Conservation (phyloP, 768 basidiomycete genomes). For the Mycena indigotica region DNA sequence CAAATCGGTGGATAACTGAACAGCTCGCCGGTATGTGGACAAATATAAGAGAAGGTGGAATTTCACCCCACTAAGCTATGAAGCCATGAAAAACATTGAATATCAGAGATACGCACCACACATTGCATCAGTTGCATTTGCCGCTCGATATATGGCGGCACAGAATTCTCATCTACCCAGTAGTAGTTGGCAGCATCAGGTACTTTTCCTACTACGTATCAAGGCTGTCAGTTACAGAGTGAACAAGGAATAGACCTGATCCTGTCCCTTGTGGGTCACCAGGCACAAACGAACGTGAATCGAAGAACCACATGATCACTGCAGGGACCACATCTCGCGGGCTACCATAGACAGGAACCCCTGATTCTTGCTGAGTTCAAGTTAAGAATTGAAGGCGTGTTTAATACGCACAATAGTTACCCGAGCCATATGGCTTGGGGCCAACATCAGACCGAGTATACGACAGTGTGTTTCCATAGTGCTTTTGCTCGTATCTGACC, state of each 20-base stretch:
- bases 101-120: conserved; percentile 12
- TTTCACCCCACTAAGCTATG: conserved; percentile 18
- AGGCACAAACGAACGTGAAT: conserved; percentile 18
- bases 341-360: conserved; percentile 21
- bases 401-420: conserved; percentile 17
- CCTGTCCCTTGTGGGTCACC: conserved; percentile 12
- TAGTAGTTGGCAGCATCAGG: conserved; percentile 17
- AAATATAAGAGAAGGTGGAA: conserved; percentile 22
- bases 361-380: not conserved
- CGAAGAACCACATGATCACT: conserved; percentile 25
- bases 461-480: conserved; percentile 18
- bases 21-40: conserved; percentile 21
- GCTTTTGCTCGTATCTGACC: conserved; percentile 21
- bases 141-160: conserved; percentile 22
- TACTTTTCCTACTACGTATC: conserved; percentile 5
- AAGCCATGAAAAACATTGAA: too few species aligned
- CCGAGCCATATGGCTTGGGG: conserved; percentile 20
- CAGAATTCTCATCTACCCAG: conserved; percentile 23
- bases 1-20: not conserved
- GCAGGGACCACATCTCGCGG: conserved; percentile 11
- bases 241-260: not conserved
- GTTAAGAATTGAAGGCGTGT: not conserved
- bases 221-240: too few species aligned
- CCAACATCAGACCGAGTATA: conserved; percentile 23
- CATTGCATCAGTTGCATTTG: conserved; percentile 15